phyloP scores from a whole-genome alignment of 2,329 filamentous ascomycete species.

The Beauveria australis region DNA sequence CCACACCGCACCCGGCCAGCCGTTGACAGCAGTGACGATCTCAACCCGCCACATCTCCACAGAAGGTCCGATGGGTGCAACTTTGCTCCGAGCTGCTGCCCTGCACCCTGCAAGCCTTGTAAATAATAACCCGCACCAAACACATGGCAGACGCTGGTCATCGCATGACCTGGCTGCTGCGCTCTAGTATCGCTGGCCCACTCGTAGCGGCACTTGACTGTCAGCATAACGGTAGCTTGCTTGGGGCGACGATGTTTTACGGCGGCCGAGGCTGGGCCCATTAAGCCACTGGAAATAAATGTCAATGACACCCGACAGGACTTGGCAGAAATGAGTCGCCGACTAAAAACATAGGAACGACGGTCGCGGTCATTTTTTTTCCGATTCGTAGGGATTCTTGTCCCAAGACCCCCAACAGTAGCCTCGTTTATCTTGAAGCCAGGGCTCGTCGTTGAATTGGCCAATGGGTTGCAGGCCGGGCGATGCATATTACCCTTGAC shows the following conservation, averaged over 20 bases:
- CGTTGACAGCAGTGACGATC: slow-evolving; percentile 11
- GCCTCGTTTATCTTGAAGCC: no score
- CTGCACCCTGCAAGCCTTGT: not conserved
- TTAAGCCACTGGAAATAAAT: slow-evolving; percentile 8
- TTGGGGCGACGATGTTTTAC: not conserved
- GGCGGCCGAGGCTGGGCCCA: not conserved
- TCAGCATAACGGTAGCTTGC: not conserved
- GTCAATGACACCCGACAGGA: no score
- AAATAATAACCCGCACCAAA: not conserved
- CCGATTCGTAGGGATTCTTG: no score
- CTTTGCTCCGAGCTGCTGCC: not conserved
- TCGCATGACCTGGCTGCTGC: not conserved
- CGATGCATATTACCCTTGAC: no score
- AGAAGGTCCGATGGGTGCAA: slow-evolving; percentile 10
- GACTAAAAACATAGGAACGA: no score
- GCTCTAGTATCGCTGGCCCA: not conserved
- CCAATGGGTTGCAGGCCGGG: no score
- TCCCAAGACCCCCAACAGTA: no score
- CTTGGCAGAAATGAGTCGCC: no score
- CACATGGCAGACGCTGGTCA: not conserved
- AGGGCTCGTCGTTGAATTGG: no score
- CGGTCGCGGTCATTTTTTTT: no score
- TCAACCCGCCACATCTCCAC: slow-evolving; percentile 3
- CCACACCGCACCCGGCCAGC: slow-evolving; percentile 7
- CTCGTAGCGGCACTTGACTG: not conserved